phyloP scores from a whole-genome alignment of 352 stramenopile genomes.

The Phytophthora pseudosyringae region DNA sequence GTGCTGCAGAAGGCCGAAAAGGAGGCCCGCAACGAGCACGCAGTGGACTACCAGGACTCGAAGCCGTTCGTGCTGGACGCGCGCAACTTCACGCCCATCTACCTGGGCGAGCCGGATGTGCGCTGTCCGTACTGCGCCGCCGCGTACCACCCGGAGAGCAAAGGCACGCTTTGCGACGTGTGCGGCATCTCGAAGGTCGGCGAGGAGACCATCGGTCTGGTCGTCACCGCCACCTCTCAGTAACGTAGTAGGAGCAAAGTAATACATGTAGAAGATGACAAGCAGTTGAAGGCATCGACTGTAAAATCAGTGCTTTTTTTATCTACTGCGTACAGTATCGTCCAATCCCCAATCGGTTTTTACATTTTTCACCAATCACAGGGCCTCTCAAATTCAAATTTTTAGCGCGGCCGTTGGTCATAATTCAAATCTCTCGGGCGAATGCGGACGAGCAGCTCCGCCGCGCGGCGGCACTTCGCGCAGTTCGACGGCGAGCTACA shows the following conservation, averaged over 20 bases:
- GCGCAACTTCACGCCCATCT: constrained; percentile 95
- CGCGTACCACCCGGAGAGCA: constrained; percentile 88
- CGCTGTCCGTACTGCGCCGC: constrained; percentile 97
- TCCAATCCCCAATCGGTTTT: constrained; percentile 18
- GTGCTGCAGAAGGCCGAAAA: constrained; percentile 99
- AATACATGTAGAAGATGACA: constrained; percentile 10
- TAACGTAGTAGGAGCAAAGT: constrained; percentile 25
- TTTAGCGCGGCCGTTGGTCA: constrained; percentile 16
- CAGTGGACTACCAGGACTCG: constrained; percentile 97
- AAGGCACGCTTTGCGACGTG: constrained; percentile 92
- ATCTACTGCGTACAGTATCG: not conserved
- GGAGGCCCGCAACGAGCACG: constrained; percentile 98
- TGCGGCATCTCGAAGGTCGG: constrained; percentile 94
- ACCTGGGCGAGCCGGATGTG: constrained; percentile 87
- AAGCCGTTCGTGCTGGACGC: constrained; percentile 97
- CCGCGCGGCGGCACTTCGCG: constrained; percentile 41
- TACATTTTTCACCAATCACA: constrained; percentile 12
- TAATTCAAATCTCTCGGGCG: constrained; percentile 18
- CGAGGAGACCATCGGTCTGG: constrained; percentile 96
- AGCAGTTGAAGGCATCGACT: constrained; percentile 4
- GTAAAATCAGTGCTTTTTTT: constrained; percentile 36
- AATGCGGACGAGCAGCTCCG: constrained; percentile 20
- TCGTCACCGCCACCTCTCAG: constrained; percentile 72
- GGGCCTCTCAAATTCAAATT: constrained; percentile 31
- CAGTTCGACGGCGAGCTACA: constrained; percentile 64